A percentile compares a stretch with the other conserved stretches of the same genome.
Evolutionary conservation across 1,284 basidiomycete genomes (phyloP).

Genomic region (Malassezia brasiliensis): DNA sequence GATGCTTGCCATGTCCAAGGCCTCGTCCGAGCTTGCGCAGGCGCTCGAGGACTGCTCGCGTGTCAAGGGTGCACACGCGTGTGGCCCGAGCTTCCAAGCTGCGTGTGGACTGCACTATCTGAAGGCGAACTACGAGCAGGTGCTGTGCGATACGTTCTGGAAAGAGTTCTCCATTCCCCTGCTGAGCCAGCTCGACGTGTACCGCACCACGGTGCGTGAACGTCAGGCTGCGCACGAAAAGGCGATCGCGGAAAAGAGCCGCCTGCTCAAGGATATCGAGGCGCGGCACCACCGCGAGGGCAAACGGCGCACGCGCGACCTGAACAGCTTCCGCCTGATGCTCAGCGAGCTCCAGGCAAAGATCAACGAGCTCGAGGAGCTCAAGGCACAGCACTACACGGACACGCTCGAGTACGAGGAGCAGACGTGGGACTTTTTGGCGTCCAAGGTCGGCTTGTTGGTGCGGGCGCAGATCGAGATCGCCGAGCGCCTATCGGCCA

Average conservation of each 20-base stretch:
- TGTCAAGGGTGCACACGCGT: constrained; percentile 41
- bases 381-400: constrained; percentile 68
- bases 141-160: constrained; percentile 76
- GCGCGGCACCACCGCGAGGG: constrained; percentile 66
- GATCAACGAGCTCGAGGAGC: constrained; percentile 72
- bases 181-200: constrained; percentile 70
- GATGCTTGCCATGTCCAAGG: constrained; percentile 70
- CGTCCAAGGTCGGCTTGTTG: constrained; percentile 50
- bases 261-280: constrained; percentile 78
- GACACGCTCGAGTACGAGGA: constrained; percentile 86
- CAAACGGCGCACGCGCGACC: constrained; percentile 59
- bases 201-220: constrained; percentile 60
- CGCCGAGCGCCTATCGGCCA: constrained; percentile 67
- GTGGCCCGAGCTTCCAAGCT: constrained; percentile 35
- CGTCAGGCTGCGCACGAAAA: constrained; percentile 42
- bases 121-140: constrained; percentile 82
- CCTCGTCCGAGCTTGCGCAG: constrained; percentile 74
- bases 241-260: constrained; percentile 62
- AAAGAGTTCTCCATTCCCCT: constrained; percentile 82
- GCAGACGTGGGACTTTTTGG: constrained; percentile 80
- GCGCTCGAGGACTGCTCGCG: constrained; percentile 49
- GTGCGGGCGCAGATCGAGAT: constrained; percentile 40
- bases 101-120: constrained; percentile 69
- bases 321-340: constrained; percentile 35
- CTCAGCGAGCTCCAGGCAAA: constrained; percentile 65